phyloP scores from a whole-genome alignment of 192 early-diverging fungal species.

The Hyaloraphidium curvatum region DNA sequence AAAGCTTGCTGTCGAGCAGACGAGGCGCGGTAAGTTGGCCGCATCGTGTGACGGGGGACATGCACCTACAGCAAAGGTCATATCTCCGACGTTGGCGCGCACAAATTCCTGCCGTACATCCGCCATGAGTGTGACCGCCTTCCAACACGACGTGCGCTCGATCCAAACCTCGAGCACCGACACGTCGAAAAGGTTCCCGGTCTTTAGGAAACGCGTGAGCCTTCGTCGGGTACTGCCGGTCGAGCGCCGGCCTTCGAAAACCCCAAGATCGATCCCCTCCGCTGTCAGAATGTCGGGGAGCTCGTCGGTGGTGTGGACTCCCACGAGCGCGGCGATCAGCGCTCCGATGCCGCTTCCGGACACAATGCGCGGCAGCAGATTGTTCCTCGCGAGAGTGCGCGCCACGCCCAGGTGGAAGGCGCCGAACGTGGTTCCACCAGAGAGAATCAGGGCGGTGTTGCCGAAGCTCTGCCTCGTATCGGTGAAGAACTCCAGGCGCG shows the following conservation, averaged over 20 bases:
- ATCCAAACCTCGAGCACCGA: too few species aligned
- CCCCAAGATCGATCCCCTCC: constrained; percentile 41
- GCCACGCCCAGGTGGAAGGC: constrained; percentile 61
- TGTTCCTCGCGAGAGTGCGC: constrained; percentile 44
- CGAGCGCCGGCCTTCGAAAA: constrained; percentile 35
- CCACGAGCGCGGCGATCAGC: constrained; percentile 52
- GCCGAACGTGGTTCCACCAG: constrained; percentile 50
- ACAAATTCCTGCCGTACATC: constrained; percentile 58
- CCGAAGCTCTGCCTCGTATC: constrained; percentile 61
- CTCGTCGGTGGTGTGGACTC: constrained; percentile 55
- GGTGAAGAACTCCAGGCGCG: constrained; percentile 45
- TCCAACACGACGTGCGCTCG: too few species aligned
- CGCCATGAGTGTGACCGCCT: too few species aligned
- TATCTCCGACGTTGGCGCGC: constrained; percentile 44
- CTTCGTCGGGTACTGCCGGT: constrained; percentile 39
- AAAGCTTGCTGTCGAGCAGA: constrained; percentile 38
- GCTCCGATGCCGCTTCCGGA: constrained; percentile 56
- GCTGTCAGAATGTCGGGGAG: constrained; percentile 32
- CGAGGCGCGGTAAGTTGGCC: constrained; percentile 5
- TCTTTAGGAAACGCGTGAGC: constrained; percentile 40
- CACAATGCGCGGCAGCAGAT: constrained; percentile 49
- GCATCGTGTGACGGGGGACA: too few species aligned
- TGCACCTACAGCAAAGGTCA: constrained; percentile 43
- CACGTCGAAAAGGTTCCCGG: constrained; percentile 21
- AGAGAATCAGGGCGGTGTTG: constrained; percentile 45